Evolutionary conservation across 2,329 filamentous ascomycete genomes (phyloP), one percentile per base, ranked within the genome.

Genomic region (Colletotrichum neosansevieriae): DNA sequence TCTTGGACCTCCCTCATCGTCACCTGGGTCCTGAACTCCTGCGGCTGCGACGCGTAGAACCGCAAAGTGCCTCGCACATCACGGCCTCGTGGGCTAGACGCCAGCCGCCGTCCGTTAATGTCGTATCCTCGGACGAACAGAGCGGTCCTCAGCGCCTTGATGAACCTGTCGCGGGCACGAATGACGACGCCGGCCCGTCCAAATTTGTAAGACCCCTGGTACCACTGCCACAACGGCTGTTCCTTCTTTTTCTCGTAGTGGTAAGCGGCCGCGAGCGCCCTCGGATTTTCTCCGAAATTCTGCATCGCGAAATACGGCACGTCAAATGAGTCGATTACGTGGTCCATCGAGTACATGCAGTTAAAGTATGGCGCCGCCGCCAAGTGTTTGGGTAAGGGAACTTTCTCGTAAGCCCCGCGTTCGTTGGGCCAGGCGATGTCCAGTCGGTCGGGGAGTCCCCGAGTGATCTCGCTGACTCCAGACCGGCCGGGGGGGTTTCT

Each of bases 51-150:
- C 15, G 47, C 45, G 34, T 51, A 12, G 45, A 61, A 53, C 10
- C n/a, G 24, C 17, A 61, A 11, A 12, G 65, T 59, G 10, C 65
- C 65, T 17, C 12, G 34, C n/a, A 68, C n/a, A 29, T 56, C 38
- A 13, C 7, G 13, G n/a, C 32, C 45, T 49, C 13, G 29, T 59
- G 13, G 49, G 24, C 15, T 51, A 10, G 21, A 34, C 11, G 17
- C 47, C 2, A 65, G 36, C 19, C 36, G 45, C 3, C 65, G 65
- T 5, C 65, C 65, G 11, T 36, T 13, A 6, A 44, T 50, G 4
- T 65, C 65, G 17, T 59, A 68, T 9, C 65, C 65, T 19, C 61
- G 57, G 17, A 21, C 40, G 21, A 40, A 42, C 13, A 68, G 61
- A 34, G 65, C 29, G 19, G 47, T 61, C 7, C 34, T 21, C 45